Evolutionary conservation across 2,329 filamentous ascomycete genomes (phyloP), one percentile per base, ranked within the genome.

Genomic region (Xenosphaeropsis pyriputrescens): DNA sequence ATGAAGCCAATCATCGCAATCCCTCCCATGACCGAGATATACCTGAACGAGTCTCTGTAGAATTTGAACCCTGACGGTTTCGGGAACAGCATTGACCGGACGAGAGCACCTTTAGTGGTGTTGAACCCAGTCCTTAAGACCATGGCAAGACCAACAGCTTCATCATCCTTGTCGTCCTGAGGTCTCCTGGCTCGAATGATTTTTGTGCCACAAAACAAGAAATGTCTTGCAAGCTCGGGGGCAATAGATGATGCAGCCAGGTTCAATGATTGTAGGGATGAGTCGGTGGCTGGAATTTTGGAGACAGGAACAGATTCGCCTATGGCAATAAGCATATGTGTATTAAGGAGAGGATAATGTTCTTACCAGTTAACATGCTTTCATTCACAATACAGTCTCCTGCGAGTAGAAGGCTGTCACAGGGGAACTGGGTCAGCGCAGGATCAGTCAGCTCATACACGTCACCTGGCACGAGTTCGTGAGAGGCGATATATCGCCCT

Each of bases 41-140:
- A 98, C 16, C 88, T 77, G 61, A 98, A 98, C 0, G 89, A 95
- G 57, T 98, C 91, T 32, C 85, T 76, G 57, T 98, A 98, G 56
- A 98, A 98, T 52, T 93, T 96, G 72, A 98, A 98, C 0, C 89
- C 89, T 1, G 89, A 94, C 2, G 91, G 91, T 53, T 98, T 98
- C 0, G 91, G 93, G 54, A 98, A 98, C 29, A 98, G 71, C 89
- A 98, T 98, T 1, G 91, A 96, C 17, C 91, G 81, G 41, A 98
- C 86, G 14, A 98, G 65, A 8, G 91, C 85, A 17, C 91, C 91
- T 57, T 98, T 98, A 2, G 91, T 98, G 0, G 91, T 98, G 56
- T 93, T 93, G 61, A 98, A 98, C 2, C 91, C 91, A 2, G 88
- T 98, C 44, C 91, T 75, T 18, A 95, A 79, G 13, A 94, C 86